phyloP scores from a whole-genome alignment of 495 filamentous ascomycete species.

The Penicillium angulare region DNA sequence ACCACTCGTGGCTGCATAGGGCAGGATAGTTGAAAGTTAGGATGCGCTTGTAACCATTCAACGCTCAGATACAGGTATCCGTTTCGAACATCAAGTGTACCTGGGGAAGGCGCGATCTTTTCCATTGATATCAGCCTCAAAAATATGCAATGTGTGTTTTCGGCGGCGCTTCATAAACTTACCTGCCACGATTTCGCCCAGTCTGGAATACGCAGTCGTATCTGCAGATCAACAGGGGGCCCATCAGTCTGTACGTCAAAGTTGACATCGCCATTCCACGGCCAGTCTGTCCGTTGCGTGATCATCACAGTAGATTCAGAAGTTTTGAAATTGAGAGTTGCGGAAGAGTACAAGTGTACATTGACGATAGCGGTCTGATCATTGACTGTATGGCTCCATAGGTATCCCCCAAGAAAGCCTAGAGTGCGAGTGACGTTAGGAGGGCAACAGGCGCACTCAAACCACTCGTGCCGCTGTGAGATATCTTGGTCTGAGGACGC shows the following conservation, averaged over 20 bases:
- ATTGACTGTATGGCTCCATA: conserved; percentile 41
- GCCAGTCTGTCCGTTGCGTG: conserved; percentile 52
- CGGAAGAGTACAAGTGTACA: conserved; percentile 53
- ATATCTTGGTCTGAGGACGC: conserved; percentile 47
- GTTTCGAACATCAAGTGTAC: conserved; percentile 28
- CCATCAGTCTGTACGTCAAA: conserved; percentile 34
- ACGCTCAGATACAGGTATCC: conserved; percentile 48
- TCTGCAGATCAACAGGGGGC: conserved; percentile 21
- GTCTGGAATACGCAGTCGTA: conserved; percentile 49
- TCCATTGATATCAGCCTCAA: conserved; percentile 7
- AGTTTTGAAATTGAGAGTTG: conserved; percentile 39
- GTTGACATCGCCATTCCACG: conserved; percentile 51
- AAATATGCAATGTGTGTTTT: neutral
- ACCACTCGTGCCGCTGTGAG: conserved; percentile 49
- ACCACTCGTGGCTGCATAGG: conserved; percentile 46
- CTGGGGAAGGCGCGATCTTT: conserved; percentile 26
- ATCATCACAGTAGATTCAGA: conserved; percentile 35
- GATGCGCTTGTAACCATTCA: conserved; percentile 30
- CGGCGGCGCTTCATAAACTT: no score
- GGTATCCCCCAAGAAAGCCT: conserved; percentile 53
- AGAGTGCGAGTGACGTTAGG: conserved; percentile 55
- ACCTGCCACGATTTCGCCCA: conserved; percentile 50
- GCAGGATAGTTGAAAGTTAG: conserved; percentile 34
- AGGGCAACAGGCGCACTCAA: conserved; percentile 57
- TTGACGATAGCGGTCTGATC: conserved; percentile 35